A percentile compares a stretch with the other conserved stretches of the same genome.
Evolutionary conservation across 345 rosid species (phyloP).

Genomic region (Alliaria petiolata): DNA sequence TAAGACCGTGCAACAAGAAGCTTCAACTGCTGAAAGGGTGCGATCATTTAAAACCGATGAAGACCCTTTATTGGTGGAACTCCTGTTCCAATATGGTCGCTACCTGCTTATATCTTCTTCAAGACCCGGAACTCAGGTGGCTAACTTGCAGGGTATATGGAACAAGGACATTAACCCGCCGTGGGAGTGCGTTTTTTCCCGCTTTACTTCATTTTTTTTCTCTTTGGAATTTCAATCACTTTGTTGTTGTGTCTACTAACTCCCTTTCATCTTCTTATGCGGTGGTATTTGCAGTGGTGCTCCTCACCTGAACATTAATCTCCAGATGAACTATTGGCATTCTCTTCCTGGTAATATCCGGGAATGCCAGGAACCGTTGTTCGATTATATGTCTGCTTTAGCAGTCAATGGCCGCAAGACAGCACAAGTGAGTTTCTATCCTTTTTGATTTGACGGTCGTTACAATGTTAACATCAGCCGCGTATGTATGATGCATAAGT

Average conservation of each 20-base stretch:
- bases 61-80: conserved; percentile 85
- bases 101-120: conserved; percentile 90
- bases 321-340: conserved; percentile 98
- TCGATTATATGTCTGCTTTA: conserved; percentile 64
- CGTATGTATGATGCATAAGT: too few species aligned
- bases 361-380: conserved; percentile 90
- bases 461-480: neutral
- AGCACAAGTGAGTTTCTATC: conserved; percentile 57
- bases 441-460: neutral
- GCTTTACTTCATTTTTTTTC: neutral
- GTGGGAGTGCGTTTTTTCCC: conserved; percentile 81
- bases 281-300: conserved; percentile 60
- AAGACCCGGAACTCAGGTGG: conserved; percentile 86
- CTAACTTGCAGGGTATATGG: conserved; percentile 97
- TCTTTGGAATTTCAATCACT: neutral
- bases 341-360: conserved; percentile 78
- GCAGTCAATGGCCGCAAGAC: conserved; percentile 80
- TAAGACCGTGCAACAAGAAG: conserved; percentile 21
- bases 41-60: conserved; percentile 65
- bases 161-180: conserved; percentile 68
- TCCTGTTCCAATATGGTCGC: conserved; percentile 78
- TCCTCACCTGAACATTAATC: conserved; percentile 91
- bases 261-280: neutral
- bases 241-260: neutral
- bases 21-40: conserved; percentile 70